phyloP scores from a whole-genome alignment of 2,329 filamentous ascomycete species.

The Colletotrichum eleusines region DNA sequence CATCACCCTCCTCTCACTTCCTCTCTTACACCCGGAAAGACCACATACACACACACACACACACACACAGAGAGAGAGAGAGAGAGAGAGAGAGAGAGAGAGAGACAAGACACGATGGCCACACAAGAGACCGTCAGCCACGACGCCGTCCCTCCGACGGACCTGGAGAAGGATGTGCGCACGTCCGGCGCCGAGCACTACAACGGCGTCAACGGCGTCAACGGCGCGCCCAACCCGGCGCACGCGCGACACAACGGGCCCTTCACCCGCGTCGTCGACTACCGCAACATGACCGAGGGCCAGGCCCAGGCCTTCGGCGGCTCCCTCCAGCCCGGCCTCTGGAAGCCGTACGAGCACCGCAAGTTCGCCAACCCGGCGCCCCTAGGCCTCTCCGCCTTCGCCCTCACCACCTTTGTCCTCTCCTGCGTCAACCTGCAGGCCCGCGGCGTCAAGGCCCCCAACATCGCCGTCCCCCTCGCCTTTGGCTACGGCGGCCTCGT shows the following conservation, averaged over 20 bases:
- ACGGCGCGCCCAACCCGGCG: slow-evolving; percentile 26
- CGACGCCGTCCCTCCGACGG: slow-evolving; percentile 23
- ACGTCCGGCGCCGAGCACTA: slow-evolving; percentile 36
- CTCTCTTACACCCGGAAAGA: slow-evolving; percentile 29
- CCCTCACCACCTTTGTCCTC: slow-evolving; percentile 85
- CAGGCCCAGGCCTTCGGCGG: slow-evolving; percentile 70
- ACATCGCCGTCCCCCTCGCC: slow-evolving; percentile 76
- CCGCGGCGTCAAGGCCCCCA: slow-evolving; percentile 69
- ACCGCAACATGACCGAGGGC: slow-evolving; percentile 39
- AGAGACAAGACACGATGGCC: slow-evolving; percentile 40
- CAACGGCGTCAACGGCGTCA: slow-evolving; percentile 27
- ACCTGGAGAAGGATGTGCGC: slow-evolving; percentile 41
- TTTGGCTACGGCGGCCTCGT: slow-evolving; percentile 83
- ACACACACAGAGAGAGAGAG: no score
- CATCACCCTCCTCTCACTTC: not conserved
- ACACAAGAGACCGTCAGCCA: slow-evolving; percentile 27
- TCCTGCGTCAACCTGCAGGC: slow-evolving; percentile 79
- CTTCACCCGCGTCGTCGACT: slow-evolving; percentile 38
- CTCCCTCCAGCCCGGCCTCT: slow-evolving; percentile 78
- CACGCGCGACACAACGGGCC: slow-evolving; percentile 34
- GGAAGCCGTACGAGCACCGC: slow-evolving; percentile 73
- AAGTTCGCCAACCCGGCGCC: slow-evolving; percentile 86
- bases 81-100: no score
- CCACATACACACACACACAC: not conserved
- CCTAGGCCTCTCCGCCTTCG: slow-evolving; percentile 82